Evolutionary conservation across 345 rosid species (phyloP), one percentile per base, ranked within the genome.

Genomic region (Eucalyptus brandiana): DNA sequence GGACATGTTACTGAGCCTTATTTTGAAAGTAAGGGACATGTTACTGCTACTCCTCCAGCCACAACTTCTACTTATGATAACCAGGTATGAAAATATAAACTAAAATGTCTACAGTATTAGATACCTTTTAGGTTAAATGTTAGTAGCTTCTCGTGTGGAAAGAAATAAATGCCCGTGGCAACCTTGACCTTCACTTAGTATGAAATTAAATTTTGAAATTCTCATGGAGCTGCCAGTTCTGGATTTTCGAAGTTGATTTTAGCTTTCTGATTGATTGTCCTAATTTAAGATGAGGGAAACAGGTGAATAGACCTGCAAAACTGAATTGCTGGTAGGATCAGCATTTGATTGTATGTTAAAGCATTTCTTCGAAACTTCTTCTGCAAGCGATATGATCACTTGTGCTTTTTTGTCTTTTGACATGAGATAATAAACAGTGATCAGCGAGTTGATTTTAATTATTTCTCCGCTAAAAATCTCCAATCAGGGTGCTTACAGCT

Each of bases 1-100:
- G 87, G 88, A 40, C 89, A 93, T 37, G 89, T 80, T 86, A 87
- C 88, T 87, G 42, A 51, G 54, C 54, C 54, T 51, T 51, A 90
- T 83, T 87, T 19, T 88, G 88, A 88, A 83, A 91, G 91, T 83
- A 88, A 86, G 65, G 87, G 88, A 40, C 89, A 93, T 37, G 89
- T 81, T 80, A 88, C 89, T 90, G 44, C 87, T 37, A 86, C 89
- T 88, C 90, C 92, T 58, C 86, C 90, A 88, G 80, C 91, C 86
- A 40, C 86, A 34, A 42, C 81, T 86, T 34, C 89, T 67, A 48
- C 88, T 69, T 90, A 69, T 69, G 88, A 90, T 76, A 42, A 88
- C 69, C 90, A 72, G 91, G 91, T 90, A 69, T 65, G n/a, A 58
- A 37, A 40, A 34, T 69, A 16, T 69, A 69, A 34, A 69, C 26